phyloP scores from a whole-genome alignment of 2,329 filamentous ascomycete species.

The Colletotrichum tabaci region DNA sequence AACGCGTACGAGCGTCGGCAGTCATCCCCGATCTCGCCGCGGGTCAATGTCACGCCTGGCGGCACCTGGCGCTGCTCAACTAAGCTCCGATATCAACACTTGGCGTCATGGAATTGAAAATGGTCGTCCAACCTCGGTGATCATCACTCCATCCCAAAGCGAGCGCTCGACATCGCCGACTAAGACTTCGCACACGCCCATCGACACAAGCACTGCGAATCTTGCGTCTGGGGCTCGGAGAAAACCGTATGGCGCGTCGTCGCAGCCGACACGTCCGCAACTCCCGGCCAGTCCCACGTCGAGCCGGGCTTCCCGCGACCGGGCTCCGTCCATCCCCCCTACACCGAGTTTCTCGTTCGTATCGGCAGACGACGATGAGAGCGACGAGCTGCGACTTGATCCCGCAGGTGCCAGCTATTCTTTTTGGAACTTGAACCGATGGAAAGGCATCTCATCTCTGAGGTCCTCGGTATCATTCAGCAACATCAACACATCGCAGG shows the following conservation, averaged over 20 bases:
- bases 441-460: constrained; percentile 59
- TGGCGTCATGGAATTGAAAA: constrained; percentile 82
- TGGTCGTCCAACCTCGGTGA: constrained; percentile 55
- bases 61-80: constrained; percentile 50
- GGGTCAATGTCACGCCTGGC: constrained; percentile 64
- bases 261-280: constrained; percentile 45
- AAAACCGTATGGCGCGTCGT: constrained; percentile 57
- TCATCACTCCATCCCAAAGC: constrained; percentile 58
- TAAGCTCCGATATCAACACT: constrained; percentile 81
- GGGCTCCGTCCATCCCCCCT: constrained; percentile 57
- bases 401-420: constrained; percentile 58
- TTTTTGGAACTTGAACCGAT: constrained; percentile 73
- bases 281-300: constrained; percentile 56
- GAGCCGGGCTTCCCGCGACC: constrained; percentile 48
- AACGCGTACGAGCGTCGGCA: constrained; percentile 66
- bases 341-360: constrained; percentile 70
- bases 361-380: constrained; percentile 60
- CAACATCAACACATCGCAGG: constrained; percentile 27
- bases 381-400: constrained; percentile 55
- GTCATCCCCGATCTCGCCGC: constrained; percentile 64
- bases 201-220: constrained; percentile 55
- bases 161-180: constrained; percentile 71
- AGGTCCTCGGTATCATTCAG: constrained; percentile 35
- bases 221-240: constrained; percentile 63
- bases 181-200: constrained; percentile 57